phyloP scores from a whole-genome alignment of 1,284 basidiomycete genomes.

The Ceratobasidium sp. region DNA sequence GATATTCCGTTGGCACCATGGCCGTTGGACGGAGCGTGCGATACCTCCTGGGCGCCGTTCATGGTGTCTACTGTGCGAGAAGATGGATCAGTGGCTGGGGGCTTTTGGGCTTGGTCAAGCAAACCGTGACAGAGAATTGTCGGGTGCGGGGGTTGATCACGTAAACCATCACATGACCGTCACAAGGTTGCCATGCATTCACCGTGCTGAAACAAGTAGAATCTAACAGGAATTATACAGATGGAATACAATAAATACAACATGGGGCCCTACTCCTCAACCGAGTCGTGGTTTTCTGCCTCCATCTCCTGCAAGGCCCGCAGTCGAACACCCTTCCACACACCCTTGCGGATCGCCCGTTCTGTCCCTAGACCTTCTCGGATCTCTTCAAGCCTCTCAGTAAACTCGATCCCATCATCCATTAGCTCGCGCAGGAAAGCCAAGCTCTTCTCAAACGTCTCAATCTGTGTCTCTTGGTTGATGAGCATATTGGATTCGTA shows the following conservation, averaged over 20 bases:
- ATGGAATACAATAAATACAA: conserved; percentile 37
- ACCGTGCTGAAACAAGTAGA: conserved; percentile 14
- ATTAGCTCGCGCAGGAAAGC: conserved; percentile 73
- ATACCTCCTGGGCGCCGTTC: conserved; percentile 35
- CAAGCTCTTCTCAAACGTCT: conserved; percentile 72
- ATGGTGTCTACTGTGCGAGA: neutral
- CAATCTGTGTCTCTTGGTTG: conserved; percentile 49
- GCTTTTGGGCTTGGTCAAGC: conserved; percentile 35
- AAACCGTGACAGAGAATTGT: conserved; percentile 34
- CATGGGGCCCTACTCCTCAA: conserved; percentile 25
- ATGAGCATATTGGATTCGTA: conserved; percentile 42
- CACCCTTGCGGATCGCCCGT: conserved; percentile 66
- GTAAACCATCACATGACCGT: conserved; percentile 36
- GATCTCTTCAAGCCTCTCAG: conserved; percentile 78
- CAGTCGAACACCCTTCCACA: conserved; percentile 76
- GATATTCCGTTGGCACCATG: conserved; percentile 36
- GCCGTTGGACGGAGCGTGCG: conserved; percentile 30
- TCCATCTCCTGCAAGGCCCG: conserved; percentile 75
- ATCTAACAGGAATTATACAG: conserved; percentile 30
- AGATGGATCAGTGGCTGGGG: conserved; percentile 27
- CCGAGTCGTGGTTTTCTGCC: conserved; percentile 51
- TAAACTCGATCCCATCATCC: conserved; percentile 81
- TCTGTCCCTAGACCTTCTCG: conserved; percentile 75
- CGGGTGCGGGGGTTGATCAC: conserved; percentile 42
- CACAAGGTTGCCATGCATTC: conserved; percentile 37